Evolutionary conservation across 176 grass and related monocot genomes (phyloP).

Genomic region (Neostapfia colusana): DNA sequence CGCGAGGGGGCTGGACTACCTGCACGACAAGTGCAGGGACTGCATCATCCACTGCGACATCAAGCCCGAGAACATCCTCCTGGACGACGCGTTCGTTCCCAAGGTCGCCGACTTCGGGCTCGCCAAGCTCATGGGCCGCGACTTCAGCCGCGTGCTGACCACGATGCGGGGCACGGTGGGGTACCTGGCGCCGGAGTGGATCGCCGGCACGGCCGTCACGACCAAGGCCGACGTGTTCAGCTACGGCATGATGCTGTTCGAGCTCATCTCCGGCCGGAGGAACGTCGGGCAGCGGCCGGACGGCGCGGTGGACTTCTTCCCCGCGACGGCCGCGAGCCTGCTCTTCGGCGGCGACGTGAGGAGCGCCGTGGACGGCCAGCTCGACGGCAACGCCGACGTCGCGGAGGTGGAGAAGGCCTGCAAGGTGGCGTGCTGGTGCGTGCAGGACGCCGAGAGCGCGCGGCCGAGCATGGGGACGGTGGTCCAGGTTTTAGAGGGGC

Average conservation of each 20-base stretch:
- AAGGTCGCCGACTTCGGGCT: slow-evolving; percentile 56
- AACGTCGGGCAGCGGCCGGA: slow-evolving; percentile 36
- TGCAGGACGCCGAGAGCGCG: slow-evolving; percentile 41
- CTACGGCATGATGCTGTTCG: slow-evolving; percentile 64
- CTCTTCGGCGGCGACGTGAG: slow-evolving; percentile 32
- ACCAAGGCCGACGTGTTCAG: slow-evolving; percentile 61
- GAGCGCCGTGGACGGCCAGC: slow-evolving; percentile 26
- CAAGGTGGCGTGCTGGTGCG: slow-evolving; percentile 61
- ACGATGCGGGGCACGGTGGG: slow-evolving; percentile 54
- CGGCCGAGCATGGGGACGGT: slow-evolving; percentile 41
- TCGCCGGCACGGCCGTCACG: slow-evolving; percentile 43
- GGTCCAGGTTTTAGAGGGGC: slow-evolving; percentile 48
- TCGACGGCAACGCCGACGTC: slow-evolving; percentile 16
- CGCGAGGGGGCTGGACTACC: slow-evolving; percentile 54
- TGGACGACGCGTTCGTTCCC: slow-evolving; percentile 37
- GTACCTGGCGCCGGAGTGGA: slow-evolving; percentile 66
- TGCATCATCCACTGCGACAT: slow-evolving; percentile 79
- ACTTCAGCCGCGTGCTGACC: slow-evolving; percentile 60
- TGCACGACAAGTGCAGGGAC: slow-evolving; percentile 64
- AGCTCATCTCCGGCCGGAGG: slow-evolving; percentile 42
- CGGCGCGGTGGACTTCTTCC: slow-evolving; percentile 42
- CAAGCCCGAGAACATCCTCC: slow-evolving; percentile 68
- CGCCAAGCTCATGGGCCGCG: slow-evolving; percentile 54
- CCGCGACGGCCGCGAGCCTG: slow-evolving; percentile 5
- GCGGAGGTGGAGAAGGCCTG: slow-evolving; percentile 48